Conservation (phyloP, 768 basidiomycete species). For the Termitomyces sp. region DNA sequence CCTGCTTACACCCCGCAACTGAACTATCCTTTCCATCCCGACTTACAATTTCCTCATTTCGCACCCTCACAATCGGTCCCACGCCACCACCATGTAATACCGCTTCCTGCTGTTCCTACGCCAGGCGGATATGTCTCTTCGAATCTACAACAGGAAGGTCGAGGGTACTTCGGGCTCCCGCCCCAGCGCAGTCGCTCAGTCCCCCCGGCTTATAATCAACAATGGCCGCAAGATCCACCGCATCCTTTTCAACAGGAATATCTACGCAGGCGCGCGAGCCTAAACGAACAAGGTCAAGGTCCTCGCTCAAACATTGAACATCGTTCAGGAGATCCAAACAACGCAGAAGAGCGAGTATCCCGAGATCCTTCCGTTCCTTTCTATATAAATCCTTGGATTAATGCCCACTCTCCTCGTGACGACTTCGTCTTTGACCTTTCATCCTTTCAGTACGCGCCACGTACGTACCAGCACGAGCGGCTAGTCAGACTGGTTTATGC, state of each 20-base stretch:
- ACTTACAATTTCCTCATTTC: background rate
- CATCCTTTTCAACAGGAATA: background rate
- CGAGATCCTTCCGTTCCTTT: slow-evolving; percentile 7
- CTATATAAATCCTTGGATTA: slow-evolving; percentile 45
- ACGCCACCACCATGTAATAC: background rate
- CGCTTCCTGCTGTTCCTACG: background rate
- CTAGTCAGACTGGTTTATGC: slow-evolving; percentile 21
- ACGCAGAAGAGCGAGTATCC: background rate
- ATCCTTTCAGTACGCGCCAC: slow-evolving; percentile 40
- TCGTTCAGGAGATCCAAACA: background rate
- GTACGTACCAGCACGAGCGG: slow-evolving; percentile 26
- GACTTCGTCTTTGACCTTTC: slow-evolving; percentile 56
- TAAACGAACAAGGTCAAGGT: background rate
- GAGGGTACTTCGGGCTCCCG: background rate
- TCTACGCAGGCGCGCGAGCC: background rate
- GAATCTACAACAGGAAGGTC: no score
- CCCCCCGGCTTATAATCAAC: background rate
- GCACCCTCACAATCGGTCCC: background rate
- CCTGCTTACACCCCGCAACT: no score
- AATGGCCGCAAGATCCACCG: background rate
- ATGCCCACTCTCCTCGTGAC: slow-evolving; percentile 37
- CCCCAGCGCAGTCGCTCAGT: background rate
- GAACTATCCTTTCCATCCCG: background rate
- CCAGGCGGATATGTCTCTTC: background rate
- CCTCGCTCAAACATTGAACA: background rate